Evolutionary conservation across 805 yeast genomes (phyloP), one percentile per base, ranked within the genome.

Genomic region (Ascoidea asiatica): DNA sequence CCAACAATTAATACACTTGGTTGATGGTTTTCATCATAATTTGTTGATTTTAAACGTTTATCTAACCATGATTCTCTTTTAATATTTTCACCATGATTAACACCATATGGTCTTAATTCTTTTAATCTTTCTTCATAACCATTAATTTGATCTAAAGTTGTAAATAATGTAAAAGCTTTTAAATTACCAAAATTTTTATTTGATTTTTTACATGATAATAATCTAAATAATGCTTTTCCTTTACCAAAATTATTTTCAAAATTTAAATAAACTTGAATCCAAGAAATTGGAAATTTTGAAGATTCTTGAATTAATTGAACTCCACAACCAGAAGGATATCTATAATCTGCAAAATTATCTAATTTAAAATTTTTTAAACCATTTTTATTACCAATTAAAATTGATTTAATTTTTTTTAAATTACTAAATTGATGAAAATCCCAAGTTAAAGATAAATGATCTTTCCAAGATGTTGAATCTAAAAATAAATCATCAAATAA

Each of bases 1-100:
- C 74, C 73, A 40, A 69, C 66, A 48, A 69, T 56, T 37, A 69
- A 55, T 19, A 67, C 73, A n/a, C 61, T 42, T 4, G 73, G 73
- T 49, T 65, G 62, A 42, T 61, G 59, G 4, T 52, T 52, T 3
- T 53, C 61, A n/a, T 55, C 59, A 49, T 54, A 60, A 15, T 52
- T 50, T 43, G 55, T 55, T n/a, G 58, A 62, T 13, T 52, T 53
- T 6, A 43, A 47, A 48, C 69, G 56, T 40, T 48, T 44, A 43
- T 66, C 70, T n/a, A 57, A 43, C 70, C 70, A 66, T 0, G 70
- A 64, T 46, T 54, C 50, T 47, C 71, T 56, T 19, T 56, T 56
- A 19, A 56, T 46, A 46, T 64, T 63, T 47, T 66, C 65, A 42
- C 69, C 70, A 50, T 65, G 70, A 38, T 52, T 49, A 1, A 67